Base-by-base conservation (phyloP, 768 basidiomycete species). In the Boletellus ananiceps region DNA sequence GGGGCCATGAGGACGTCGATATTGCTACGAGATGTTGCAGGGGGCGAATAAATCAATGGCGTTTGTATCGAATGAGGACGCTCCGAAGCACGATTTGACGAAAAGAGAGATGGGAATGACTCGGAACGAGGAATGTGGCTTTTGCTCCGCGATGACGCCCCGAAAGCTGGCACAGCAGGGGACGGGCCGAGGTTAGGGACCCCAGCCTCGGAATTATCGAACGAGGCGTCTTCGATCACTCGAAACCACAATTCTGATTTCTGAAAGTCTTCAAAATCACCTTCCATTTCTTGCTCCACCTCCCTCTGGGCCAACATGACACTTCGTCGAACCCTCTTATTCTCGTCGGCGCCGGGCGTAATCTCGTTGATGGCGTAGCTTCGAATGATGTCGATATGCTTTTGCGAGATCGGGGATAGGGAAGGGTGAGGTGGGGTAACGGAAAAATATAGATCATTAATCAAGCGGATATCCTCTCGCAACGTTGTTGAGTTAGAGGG, bases 161-260 rank as follows among this genome's bases (percentile, higher is more conserved):
- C 51, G 37, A 31, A 33, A 34, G 27, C 25, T 12, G 41, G 27
- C 7, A 19, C 25, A 36, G 40, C 33, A 18, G 60, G 51, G 43
- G 53, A 57, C 18, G 38, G 52, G 39, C 45, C 40, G 33, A 36
- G 50, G 35, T 47, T 56, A 2, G 47, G 38, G 19, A 34, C 36
- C 16, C 45, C 50, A 16, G 46, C 40, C 36, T 55, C 57, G 11
- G 52, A 14, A 32, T 52, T 47, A 36, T 56, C 61, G 34, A 65
- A 58, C 38, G 82, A 80, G 2, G 79, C 73, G 61, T 93, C 90
- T 8, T 84, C 80, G 8, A 90, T 72, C 2, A 90, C 93, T 42
- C 92, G 87, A 69, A 93, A 90, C 84, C 90, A 97, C 4, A 99
- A 76, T 54, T 96, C 93, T 16, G 89, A 92, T 51, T 82, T 74